Conservation (phyloP, 495 filamentous ascomycete species). For the Extremus antarcticus region DNA sequence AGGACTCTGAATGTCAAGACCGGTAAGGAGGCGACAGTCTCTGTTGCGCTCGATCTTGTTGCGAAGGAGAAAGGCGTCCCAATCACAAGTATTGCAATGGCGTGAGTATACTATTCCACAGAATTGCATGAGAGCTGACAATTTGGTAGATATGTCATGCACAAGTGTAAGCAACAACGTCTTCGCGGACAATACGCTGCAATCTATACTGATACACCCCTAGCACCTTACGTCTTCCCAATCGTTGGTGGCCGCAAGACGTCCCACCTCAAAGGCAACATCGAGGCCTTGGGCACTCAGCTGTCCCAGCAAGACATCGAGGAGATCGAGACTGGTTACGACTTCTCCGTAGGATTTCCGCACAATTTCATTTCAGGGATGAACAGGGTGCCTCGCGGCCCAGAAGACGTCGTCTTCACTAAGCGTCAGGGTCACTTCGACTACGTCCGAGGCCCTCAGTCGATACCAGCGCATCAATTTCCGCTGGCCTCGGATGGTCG, state of each 20-base stretch:
- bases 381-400: background rate
- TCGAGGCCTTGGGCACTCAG: conserved; percentile 47
- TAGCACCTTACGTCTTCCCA: conserved; percentile 59
- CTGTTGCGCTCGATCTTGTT: conserved; percentile 12
- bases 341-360: conserved; percentile 55
- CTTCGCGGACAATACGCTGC: background rate
- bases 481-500: background rate
- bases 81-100: conserved; percentile 13
- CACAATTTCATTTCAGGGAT: background rate
- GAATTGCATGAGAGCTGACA: conserved; percentile 41
- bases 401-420: background rate
- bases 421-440: background rate
- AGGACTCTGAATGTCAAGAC: conserved; percentile 20
- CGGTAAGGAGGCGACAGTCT: conserved; percentile 6
- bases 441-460: background rate
- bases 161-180: conserved; percentile 41
- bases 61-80: conserved; percentile 11
- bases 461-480: background rate
- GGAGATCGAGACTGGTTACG: conserved; percentile 49
- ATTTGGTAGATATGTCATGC: conserved; percentile 64
- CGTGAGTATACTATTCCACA: background rate
- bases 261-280: conserved; percentile 54
- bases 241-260: conserved; percentile 56
- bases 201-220: background rate
- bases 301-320: conserved; percentile 49